Evolutionary conservation across 768 basidiomycete genomes (phyloP), one percentile per base, ranked within the genome.

Genomic region (Tubosaeta brunneosetosa): DNA sequence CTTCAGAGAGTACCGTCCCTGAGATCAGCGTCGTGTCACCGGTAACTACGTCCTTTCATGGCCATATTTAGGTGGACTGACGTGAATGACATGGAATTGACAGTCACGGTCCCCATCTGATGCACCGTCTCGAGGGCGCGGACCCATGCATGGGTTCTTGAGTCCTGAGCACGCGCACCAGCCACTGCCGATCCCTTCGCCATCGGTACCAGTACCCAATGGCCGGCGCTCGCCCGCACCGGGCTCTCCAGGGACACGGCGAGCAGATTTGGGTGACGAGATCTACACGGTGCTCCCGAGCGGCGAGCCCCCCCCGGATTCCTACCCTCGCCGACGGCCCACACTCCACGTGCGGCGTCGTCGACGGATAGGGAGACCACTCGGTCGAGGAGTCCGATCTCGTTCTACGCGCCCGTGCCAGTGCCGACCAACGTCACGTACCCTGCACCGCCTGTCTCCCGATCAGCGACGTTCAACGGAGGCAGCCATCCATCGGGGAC

Each of bases 1-100:
- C 69, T 25, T 71, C 69, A 31, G 67, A 70, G 40, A 71, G 67
- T 29, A 69, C 67, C 44, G 63, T 69, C 48, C 67, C 67, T 57
- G 67, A 71, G 45, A 69, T 69, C 53, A 65, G 37, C 26, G 44
- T 69, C 6, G 61, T 71, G 44, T 59, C 67, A 47, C 67, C 67
- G 54, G 67, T 69, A 57, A 61, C 49, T 63, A 47, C 44, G 19
- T 37, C 51, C 16, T 40, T 32, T 46, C 17, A 19, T 36, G 36
- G 37, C 51, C 50, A 17, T 46, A 53, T 54, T 55, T 40, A 38
- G 52, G 50, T 45, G 27, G 1, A 47, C 58, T 67, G 8, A 63
- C 51, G 36, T 54, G 47, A 53, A 43, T 31, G 38, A 40, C 19
- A 40, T 45, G 53, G 17, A 52, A 47, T 29, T 13, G 53, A 46